A percentile compares a stretch with the other conserved stretches of the same genome.
phyloP scores from a whole-genome alignment of 2,329 filamentous ascomycete genomes.

The Trichoderma sp. region DNA sequence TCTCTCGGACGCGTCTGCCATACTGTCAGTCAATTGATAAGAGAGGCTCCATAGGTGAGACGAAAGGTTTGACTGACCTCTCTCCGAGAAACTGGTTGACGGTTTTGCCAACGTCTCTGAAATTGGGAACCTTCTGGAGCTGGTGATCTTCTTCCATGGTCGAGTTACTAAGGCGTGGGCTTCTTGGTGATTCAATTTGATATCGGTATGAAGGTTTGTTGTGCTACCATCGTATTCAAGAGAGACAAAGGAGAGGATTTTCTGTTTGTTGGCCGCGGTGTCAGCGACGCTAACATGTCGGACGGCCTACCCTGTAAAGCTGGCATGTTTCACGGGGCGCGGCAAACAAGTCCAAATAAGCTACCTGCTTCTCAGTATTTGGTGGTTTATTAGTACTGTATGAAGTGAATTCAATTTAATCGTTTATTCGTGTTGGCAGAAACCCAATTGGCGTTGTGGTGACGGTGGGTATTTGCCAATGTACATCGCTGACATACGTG shows the following conservation, averaged over 20 bases:
- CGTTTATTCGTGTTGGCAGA: background rate
- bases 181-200: background rate
- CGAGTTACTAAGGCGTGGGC: background rate
- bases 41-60: background rate
- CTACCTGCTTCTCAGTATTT: background rate
- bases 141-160: conserved; percentile 17
- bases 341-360: background rate
- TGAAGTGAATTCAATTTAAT: background rate
- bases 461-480: background rate
- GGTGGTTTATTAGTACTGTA: background rate
- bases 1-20: conserved; percentile 53
- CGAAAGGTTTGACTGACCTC: conserved; percentile 50
- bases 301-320: background rate
- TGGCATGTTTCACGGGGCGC: background rate
- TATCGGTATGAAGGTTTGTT: background rate
- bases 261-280: background rate
- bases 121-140: conserved; percentile 58
- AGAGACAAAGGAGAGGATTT: background rate
- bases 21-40: conserved; percentile 14
- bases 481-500: background rate
- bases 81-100: conserved; percentile 59
- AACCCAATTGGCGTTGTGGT: background rate
- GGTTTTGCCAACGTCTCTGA: conserved; percentile 70
- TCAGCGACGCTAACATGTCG: background rate
- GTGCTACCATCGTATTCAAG: background rate